Conservation (phyloP, 805 yeast species). For the Wickerhamiella allomyrinae region DNA sequence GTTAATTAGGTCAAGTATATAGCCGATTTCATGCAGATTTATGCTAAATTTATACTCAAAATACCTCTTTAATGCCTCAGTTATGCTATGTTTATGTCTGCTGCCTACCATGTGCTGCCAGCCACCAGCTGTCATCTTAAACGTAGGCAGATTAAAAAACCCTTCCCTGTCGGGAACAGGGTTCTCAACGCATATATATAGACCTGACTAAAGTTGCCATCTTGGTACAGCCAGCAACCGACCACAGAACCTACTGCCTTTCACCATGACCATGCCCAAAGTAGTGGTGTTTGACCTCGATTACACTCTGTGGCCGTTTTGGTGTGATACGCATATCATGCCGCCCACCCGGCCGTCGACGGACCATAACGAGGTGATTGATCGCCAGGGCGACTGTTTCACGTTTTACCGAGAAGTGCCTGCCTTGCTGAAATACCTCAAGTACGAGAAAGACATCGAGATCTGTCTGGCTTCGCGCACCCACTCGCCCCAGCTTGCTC, state of each 20-base stretch:
- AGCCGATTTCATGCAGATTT: too few relatives aligned
- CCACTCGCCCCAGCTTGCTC: constrained; percentile 62
- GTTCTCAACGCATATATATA: neutral
- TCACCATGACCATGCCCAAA: constrained; percentile 24
- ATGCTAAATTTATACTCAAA: too few relatives aligned
- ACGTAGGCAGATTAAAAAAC: too few relatives aligned
- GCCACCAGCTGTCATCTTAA: too few relatives aligned
- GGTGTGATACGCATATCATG: constrained; percentile 66
- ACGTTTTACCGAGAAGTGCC: constrained; percentile 57
- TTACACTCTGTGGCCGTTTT: constrained; percentile 65
- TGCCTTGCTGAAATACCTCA: constrained; percentile 41
- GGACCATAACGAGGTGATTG: constrained; percentile 31
- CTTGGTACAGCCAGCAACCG: neutral
- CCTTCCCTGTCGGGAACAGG: neutral
- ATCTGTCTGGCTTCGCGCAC: constrained; percentile 71
- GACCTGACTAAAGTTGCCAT: neutral
- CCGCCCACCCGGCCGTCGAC: constrained; percentile 35
- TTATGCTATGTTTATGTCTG: too few relatives aligned
- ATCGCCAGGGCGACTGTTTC: constrained; percentile 40
- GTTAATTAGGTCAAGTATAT: too few relatives aligned
- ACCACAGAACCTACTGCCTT: neutral
- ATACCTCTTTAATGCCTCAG: too few relatives aligned
- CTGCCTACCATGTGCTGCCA: too few relatives aligned
- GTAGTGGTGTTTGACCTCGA: constrained; percentile 64
- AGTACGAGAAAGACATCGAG: constrained; percentile 30